Evolutionary conservation across 2,329 filamentous ascomycete genomes (phyloP).

Genomic region (Colletotrichum gigasporum): DNA sequence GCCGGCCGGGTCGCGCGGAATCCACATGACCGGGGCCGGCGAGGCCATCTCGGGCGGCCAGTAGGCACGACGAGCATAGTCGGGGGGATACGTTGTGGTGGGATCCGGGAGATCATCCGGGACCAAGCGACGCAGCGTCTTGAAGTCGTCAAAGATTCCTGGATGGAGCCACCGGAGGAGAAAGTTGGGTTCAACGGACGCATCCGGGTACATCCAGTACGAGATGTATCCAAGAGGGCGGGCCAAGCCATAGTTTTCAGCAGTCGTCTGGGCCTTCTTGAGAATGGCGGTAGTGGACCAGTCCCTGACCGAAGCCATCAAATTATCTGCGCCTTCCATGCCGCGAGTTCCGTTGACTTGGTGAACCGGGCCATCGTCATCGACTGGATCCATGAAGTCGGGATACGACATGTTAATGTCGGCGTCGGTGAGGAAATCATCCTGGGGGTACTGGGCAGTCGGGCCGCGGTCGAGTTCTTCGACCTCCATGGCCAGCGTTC

Average conservation of each 20-base stretch:
- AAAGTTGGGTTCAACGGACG: constrained; percentile 53
- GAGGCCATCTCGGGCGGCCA: constrained; percentile 74
- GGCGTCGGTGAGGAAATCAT: constrained; percentile 23
- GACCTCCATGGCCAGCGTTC: constrained; percentile 67
- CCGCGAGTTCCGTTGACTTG: constrained; percentile 41
- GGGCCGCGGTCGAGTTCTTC: constrained; percentile 49
- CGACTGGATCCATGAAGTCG: constrained; percentile 32
- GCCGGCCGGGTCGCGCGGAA: constrained; percentile 75
- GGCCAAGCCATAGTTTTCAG: constrained; percentile 39
- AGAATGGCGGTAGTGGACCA: constrained; percentile 49
- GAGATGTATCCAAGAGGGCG: constrained; percentile 39
- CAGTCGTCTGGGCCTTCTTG: constrained; percentile 41
- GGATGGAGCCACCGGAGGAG: constrained; percentile 79
- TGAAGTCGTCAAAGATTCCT: constrained; percentile 78
- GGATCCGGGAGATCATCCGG: constrained; percentile 37
- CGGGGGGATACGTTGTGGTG: constrained; percentile 56
- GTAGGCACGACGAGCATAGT: constrained; percentile 73
- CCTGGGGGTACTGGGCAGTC: not conserved
- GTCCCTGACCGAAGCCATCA: constrained; percentile 42
- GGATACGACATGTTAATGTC: constrained; percentile 20
- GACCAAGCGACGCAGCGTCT: constrained; percentile 44
- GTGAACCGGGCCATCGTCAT: constrained; percentile 35
- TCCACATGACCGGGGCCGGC: constrained; percentile 74
- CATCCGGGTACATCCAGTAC: constrained; percentile 38
- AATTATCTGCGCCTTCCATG: constrained; percentile 48